Evolutionary conservation across 352 stramenopile genomes (phyloP).

Genomic region (Globisporangium barbulae): DNA sequence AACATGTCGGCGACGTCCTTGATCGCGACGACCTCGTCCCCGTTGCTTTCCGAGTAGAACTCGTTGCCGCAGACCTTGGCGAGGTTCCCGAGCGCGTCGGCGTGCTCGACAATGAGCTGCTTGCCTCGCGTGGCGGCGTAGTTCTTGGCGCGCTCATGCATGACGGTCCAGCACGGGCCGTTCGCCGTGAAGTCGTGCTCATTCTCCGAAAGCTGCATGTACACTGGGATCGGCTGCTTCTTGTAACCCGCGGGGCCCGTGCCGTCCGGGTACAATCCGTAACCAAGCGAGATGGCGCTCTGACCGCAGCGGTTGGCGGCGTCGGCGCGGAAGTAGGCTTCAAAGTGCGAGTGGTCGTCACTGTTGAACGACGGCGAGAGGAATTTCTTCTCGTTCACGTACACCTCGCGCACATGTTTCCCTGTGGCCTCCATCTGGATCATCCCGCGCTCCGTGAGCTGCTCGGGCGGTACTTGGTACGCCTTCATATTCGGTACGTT

Average conservation of each 20-base stretch:
- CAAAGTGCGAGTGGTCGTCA: constrained; percentile 52
- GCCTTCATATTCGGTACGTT: constrained; percentile 52
- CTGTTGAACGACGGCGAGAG: constrained; percentile 68
- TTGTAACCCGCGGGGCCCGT: constrained; percentile 53
- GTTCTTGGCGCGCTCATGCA: constrained; percentile 45
- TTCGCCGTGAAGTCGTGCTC: constrained; percentile 79
- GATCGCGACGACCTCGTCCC: constrained; percentile 51
- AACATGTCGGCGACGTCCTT: constrained; percentile 81
- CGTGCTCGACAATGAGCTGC: constrained; percentile 39
- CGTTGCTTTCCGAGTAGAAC: constrained; percentile 32
- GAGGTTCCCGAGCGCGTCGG: constrained; percentile 31
- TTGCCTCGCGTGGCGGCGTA: constrained; percentile 39
- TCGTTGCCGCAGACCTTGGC: constrained; percentile 43
- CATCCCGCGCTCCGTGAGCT: constrained; percentile 75
- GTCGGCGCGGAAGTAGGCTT: constrained; percentile 72
- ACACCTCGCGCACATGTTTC: constrained; percentile 65
- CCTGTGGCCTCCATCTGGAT: constrained; percentile 62
- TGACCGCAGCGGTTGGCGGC: constrained; percentile 65
- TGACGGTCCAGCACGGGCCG: constrained; percentile 56
- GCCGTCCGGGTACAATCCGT: constrained; percentile 67
- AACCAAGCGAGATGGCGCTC: constrained; percentile 64
- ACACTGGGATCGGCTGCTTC: constrained; percentile 67
- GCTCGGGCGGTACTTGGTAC: constrained; percentile 65
- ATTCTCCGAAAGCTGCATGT: constrained; percentile 78
- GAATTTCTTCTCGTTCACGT: constrained; percentile 60